Percentiles rank a stretch among this genome's conserved stretches.
phyloP scores from a whole-genome alignment of 148 eudicot species.

The Rhododendron ferrugineum region DNA sequence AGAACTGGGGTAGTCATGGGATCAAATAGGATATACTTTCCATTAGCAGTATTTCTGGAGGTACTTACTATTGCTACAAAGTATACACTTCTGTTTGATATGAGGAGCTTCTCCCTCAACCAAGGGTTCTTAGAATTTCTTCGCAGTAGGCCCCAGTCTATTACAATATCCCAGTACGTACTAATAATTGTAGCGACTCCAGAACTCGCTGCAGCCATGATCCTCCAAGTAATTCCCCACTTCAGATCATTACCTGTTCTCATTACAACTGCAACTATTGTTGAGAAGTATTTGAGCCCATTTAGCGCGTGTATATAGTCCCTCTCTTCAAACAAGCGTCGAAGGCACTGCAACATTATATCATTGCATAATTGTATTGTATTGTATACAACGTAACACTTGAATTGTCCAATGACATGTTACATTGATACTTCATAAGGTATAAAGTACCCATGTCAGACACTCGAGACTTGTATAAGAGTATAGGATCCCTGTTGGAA shows the following conservation, averaged over 20 bases:
- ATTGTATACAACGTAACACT: neutral
- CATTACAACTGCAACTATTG: neutral
- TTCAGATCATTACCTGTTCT: slow-evolving; percentile 2
- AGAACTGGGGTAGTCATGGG: neutral
- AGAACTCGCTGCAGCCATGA: slow-evolving; percentile 1
- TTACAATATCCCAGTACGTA: slow-evolving; percentile 29
- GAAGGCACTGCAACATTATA: neutral
- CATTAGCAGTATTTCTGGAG: neutral
- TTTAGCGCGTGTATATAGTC: neutral
- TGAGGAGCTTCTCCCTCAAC: slow-evolving; percentile 30
- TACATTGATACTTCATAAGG: neutral
- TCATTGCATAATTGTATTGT: no score
- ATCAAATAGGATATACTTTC: neutral
- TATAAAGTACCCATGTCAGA: neutral
- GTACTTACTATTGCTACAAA: slow-evolving; percentile 33
- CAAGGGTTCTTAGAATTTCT: slow-evolving; percentile 24
- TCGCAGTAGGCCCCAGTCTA: slow-evolving; percentile 35
- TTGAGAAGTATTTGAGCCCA: neutral
- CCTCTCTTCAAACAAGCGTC: neutral
- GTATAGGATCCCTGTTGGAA: neutral
- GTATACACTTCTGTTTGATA: slow-evolving; percentile 27
- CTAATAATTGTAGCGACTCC: slow-evolving; percentile 15
- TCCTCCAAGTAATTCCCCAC: slow-evolving; percentile 3
- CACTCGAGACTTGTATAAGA: no score
- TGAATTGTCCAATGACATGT: neutral